Percentiles rank a stretch among this genome's conserved stretches.
Conservation (phyloP, 176 grass and related monocot genomes). For the Typha latifolia region DNA sequence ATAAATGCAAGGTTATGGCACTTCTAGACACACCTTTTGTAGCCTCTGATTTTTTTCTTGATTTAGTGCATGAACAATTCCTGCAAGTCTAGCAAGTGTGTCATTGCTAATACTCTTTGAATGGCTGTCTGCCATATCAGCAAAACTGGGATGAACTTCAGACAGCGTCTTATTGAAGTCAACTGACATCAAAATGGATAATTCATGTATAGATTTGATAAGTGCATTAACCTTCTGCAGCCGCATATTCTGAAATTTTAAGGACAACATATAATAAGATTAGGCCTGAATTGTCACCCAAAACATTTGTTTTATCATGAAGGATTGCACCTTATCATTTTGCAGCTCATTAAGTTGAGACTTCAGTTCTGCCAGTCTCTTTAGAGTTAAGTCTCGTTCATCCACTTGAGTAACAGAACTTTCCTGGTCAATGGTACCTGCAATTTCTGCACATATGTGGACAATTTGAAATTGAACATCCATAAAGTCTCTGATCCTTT, state of each 20-base stretch:
- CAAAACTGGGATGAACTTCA: slow-evolving; percentile 70
- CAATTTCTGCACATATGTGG: slow-evolving; percentile 55
- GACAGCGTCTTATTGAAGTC: slow-evolving; percentile 49
- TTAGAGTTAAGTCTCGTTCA: slow-evolving; percentile 46
- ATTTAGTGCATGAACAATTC: slow-evolving; percentile 47
- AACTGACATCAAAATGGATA: slow-evolving; percentile 62
- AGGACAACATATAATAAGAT: slow-evolving; percentile 7
- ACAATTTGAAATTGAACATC: slow-evolving; percentile 46
- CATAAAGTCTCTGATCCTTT: slow-evolving; percentile 49
- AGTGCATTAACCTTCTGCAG: slow-evolving; percentile 53
- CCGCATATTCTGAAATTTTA: slow-evolving; percentile 52
- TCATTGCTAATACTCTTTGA: slow-evolving; percentile 53
- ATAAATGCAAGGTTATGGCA: no score
- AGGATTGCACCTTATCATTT: slow-evolving; percentile 53
- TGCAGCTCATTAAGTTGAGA: slow-evolving; percentile 56
- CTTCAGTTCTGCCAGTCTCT: slow-evolving; percentile 47
- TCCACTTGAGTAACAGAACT: slow-evolving; percentile 38
- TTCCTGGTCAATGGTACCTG: slow-evolving; percentile 46
- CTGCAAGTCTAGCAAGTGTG: slow-evolving; percentile 43
- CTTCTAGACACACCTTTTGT: slow-evolving; percentile 38
- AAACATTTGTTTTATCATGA: neutral
- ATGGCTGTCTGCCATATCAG: slow-evolving; percentile 30
- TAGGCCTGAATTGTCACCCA: slow-evolving; percentile 3
- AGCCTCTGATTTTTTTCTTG: slow-evolving; percentile 71
- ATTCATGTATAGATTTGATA: slow-evolving; percentile 47